Base-by-base conservation (phyloP, 164 flowering plant genomes). In the Macadamia integrifolia region DNA sequence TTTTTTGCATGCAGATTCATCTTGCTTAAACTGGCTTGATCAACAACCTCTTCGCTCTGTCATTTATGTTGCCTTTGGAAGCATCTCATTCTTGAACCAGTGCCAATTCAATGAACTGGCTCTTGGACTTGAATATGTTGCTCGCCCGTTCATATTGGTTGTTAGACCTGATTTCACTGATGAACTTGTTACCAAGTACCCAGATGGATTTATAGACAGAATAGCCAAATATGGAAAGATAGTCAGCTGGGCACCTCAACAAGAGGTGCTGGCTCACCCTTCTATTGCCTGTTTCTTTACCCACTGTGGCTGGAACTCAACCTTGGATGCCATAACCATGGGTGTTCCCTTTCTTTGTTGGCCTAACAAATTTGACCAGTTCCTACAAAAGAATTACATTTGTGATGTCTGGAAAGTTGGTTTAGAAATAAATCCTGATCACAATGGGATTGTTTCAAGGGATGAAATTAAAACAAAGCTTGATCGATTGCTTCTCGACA, bases 291-390 rank as follows among this genome's bases (percentile, higher is more conserved):
- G 90, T 57, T 86, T 86, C 62, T 0, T 86, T 28, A 79, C 80
- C 49, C 91, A 88, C 66, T 85, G 89, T 65, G 90, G 92, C 11
- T 88, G 92, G 92, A 82, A 81, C 59, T 86, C 92, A 18, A 76
- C 81, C 11, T 28, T 82, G 23, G 93, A 88, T 69, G 82, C 83
- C 6, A 40, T 78, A 17, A 77, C 75, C 79, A 70, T 60, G 32
- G 92, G 82, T 6, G 78, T 87, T 10, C 88, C 87, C 31, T 65
- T 87, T 69, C 58, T 84, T 35, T 86, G 90, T 52, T 84, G 88
- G 86, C 89, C 91, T 29, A 35, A 35, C 40, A 73, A 78, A 73
- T 80, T 77, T 67, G 86, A 87, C 60, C 91, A 87, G 55, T 74
- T 82, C 73, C 62, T 72, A 2, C 77, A 79, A 17, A 67, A 75